A percentile compares a stretch with the other conserved stretches of the same genome.
Conservation (phyloP, 2,329 filamentous ascomycete genomes). For the Fusarium concolor region DNA sequence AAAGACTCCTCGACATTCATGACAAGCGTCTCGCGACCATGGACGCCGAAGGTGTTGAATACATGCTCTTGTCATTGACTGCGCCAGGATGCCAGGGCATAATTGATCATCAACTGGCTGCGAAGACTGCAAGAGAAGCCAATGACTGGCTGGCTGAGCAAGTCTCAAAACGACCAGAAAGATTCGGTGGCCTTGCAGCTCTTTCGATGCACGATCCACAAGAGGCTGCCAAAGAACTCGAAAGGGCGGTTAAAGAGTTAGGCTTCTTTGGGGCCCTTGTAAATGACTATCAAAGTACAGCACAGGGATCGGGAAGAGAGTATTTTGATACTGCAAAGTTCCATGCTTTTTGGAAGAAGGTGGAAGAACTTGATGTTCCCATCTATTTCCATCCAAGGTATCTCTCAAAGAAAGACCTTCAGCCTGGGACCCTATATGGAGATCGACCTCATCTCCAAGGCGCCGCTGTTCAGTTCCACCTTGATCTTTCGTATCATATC, state of each 20-base stretch:
- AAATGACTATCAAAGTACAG: conserved; percentile 19
- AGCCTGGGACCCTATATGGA: background rate
- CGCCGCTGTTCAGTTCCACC: conserved; percentile 11
- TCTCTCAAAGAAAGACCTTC: background rate
- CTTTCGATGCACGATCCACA: conserved; percentile 17
- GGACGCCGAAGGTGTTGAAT: conserved; percentile 17
- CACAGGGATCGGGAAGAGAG: background rate
- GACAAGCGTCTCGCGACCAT: conserved; percentile 7
- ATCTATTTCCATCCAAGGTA: conserved; percentile 29
- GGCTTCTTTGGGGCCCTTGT: conserved; percentile 10
- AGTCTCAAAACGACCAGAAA: background rate
- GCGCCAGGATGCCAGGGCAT: conserved; percentile 18
- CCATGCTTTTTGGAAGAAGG: conserved; percentile 15
- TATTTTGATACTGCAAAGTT: conserved; percentile 17
- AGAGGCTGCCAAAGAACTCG: conserved; percentile 8
- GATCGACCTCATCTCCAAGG: conserved; percentile 12
- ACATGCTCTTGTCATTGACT: conserved; percentile 25
- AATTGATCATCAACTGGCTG: background rate
- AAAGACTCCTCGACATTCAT: conserved; percentile 13
- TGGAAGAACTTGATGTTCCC: conserved; percentile 10
- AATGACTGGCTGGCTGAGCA: conserved; percentile 10
- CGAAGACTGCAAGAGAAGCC: background rate
- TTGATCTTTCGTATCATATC: conserved; percentile 19
- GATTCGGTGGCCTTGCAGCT: conserved; percentile 10
- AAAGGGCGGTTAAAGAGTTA: conserved; percentile 1